Percentiles rank a stretch among this genome's conserved stretches.
These are phyloP conservation scores for Termitomyces sp. DNA, from an alignment of 768 basidiomycete species.

Conservation along the genomic window DNA sequence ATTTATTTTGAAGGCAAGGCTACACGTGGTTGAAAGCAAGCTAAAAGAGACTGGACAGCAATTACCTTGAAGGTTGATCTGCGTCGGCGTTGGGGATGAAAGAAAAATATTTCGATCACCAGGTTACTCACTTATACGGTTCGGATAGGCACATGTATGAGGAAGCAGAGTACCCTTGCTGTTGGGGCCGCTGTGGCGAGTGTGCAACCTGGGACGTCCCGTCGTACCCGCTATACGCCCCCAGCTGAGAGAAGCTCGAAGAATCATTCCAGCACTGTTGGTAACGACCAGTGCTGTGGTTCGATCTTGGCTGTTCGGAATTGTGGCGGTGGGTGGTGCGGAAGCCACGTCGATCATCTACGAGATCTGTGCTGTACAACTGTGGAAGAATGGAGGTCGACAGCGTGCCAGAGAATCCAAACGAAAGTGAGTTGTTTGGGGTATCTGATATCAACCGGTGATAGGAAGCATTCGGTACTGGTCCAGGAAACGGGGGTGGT, in stretches of 20 bases:
- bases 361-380: conserved; percentile 67
- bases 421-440: conserved; percentile 16
- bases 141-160: conserved; percentile 21
- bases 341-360: conserved; percentile 38
- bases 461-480: conserved; percentile 9
- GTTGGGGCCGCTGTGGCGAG: conserved; percentile 10
- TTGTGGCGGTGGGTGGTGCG: conserved; percentile 4
- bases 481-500: neutral
- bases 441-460: conserved; percentile 40
- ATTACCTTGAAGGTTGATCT: conserved; percentile 11
- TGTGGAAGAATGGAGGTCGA: conserved; percentile 74
- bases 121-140: conserved; percentile 20
- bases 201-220: conserved; percentile 9
- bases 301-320: conserved; percentile 12
- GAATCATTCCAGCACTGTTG: conserved; percentile 55
- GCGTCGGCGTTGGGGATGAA: neutral
- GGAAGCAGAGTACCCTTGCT: conserved; percentile 5
- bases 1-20: neutral
- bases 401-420: conserved; percentile 38
- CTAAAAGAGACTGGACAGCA: neutral
- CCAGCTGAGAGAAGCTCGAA: conserved; percentile 44
- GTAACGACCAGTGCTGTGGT: conserved; percentile 26
- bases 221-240: conserved; percentile 28
- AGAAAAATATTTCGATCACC: neutral
- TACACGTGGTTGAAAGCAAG: conserved; percentile 9